Base-by-base conservation (phyloP, 2,329 filamentous ascomycete species). In the Phaeomoniella chlamydospora region DNA sequence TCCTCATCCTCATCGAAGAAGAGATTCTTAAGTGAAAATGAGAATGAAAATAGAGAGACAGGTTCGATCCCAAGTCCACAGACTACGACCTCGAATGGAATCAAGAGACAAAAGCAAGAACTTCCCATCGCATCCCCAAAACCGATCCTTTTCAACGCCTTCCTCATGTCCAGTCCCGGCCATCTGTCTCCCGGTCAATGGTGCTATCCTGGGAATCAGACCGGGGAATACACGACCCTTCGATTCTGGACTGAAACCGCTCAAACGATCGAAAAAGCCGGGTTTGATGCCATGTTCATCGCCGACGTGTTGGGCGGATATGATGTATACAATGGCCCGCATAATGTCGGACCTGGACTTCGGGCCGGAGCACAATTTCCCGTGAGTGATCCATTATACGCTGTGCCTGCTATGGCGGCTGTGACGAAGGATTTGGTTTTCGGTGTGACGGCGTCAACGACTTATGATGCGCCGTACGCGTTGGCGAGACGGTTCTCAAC, bases 381-480 rank as follows among this genome's bases (percentile, higher is more conserved):
- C 5, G 55, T 60, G 29, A 57, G 54, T 11, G 58, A 62, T 35
- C 58, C 58, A 0, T 49, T 58, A 11, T 57, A 55, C 38, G 50
- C 51, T 16, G 53, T 68, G 10, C 53, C 64, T 1, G 63, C 64
- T 2, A 59, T 67, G 57, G 62, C 64, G 4, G 54, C 62, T 3
- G 59, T 56, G 3, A 65, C 65, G 1, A 57, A 64, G 41, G 59
- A 56, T 14, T 51, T 69, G 37, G 55, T 69, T 0, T 81, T 82
- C 41, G 77, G 77, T 1, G 72, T 81, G 1, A 81, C 77, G 0
- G 67, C 76, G 0, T 70, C 71, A 1, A 80, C 77, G 0, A 79
- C 74, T 0, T 82, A 81, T 41, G 77, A 81, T 49, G 68, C 75
- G 47, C 77, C 77, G 0, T 81, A 79, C 46, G 70, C 78, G 43